phyloP scores from a whole-genome alignment of 768 basidiomycete genomes.

The Hericium coralloides region DNA sequence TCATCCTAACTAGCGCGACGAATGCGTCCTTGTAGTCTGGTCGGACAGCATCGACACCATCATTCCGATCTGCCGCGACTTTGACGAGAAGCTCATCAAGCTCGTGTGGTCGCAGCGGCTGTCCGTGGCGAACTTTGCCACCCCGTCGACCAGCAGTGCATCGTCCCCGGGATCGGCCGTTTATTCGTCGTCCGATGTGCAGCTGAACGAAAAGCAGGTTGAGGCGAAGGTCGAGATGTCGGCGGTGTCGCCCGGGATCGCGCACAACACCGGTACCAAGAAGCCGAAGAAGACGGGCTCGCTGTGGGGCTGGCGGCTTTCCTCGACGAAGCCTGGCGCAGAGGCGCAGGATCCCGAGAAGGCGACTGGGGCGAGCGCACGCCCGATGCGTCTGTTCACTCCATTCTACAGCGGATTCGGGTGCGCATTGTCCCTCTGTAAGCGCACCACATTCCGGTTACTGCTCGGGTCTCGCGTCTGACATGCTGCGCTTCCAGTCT shows the following conservation, averaged over 20 bases:
- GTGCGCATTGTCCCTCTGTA: constrained; percentile 55
- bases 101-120: constrained; percentile 57
- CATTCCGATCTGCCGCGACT: constrained; percentile 63
- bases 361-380: constrained; percentile 22
- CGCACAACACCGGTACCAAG: not conserved
- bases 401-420: constrained; percentile 67
- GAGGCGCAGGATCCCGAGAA: constrained; percentile 40
- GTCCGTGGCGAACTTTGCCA: not conserved
- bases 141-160: constrained; percentile 21
- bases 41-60: constrained; percentile 75
- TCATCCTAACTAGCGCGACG: constrained; percentile 50
- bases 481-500: constrained; percentile 34
- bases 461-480: not conserved
- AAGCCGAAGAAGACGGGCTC: constrained; percentile 11
- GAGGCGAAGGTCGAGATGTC: not conserved
- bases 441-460: constrained; percentile 14
- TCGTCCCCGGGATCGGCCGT: constrained; percentile 16
- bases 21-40: constrained; percentile 79
- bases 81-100: constrained; percentile 71
- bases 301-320: constrained; percentile 17
- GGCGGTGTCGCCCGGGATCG: not conserved
- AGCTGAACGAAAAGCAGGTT: constrained; percentile 42
- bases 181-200: constrained; percentile 26
- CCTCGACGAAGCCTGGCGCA: constrained; percentile 21
- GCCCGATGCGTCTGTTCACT: constrained; percentile 49